These are phyloP conservation scores for Coniferiporia weirii DNA, from an alignment of 1,284 basidiomycete genomes.

Conservation along the genomic window DNA sequence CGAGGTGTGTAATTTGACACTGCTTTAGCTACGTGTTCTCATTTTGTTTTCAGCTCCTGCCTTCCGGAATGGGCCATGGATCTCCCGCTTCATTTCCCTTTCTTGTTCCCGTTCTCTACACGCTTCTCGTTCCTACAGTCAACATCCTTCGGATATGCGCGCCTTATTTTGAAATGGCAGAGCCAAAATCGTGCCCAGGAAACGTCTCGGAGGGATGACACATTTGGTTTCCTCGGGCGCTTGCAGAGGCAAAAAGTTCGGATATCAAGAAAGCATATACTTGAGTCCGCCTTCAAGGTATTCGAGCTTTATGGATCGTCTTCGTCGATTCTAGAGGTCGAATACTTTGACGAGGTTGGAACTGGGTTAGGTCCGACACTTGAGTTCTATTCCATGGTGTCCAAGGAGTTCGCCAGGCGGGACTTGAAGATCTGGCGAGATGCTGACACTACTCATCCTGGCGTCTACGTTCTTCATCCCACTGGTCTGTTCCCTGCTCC, in stretches of 20 bases:
- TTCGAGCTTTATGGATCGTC: constrained; percentile 96
- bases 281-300: constrained; percentile 97
- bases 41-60: constrained; percentile 60
- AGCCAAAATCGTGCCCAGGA: constrained; percentile 72
- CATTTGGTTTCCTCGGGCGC: constrained; percentile 86
- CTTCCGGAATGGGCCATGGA: constrained; percentile 96
- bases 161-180: constrained; percentile 88
- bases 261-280: constrained; percentile 89
- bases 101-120: constrained; percentile 97
- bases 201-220: constrained; percentile 78
- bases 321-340: constrained; percentile 91
- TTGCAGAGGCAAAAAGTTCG: constrained; percentile 95
- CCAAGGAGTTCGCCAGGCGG: constrained; percentile 86
- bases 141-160: constrained; percentile 95
- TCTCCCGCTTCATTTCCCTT: constrained; percentile 91
- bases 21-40: not conserved
- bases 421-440: constrained; percentile 90
- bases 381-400: constrained; percentile 95
- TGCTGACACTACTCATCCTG: constrained; percentile 59
- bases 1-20: constrained; percentile 53
- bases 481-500: constrained; percentile 89
- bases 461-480: constrained; percentile 75
- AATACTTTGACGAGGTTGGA: constrained; percentile 99
- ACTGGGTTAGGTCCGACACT: constrained; percentile 98
- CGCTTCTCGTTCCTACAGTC: constrained; percentile 96